These are phyloP conservation scores for Venturia pyrina DNA, from an alignment of 2,329 filamentous ascomycete species.

Conservation along the genomic window DNA sequence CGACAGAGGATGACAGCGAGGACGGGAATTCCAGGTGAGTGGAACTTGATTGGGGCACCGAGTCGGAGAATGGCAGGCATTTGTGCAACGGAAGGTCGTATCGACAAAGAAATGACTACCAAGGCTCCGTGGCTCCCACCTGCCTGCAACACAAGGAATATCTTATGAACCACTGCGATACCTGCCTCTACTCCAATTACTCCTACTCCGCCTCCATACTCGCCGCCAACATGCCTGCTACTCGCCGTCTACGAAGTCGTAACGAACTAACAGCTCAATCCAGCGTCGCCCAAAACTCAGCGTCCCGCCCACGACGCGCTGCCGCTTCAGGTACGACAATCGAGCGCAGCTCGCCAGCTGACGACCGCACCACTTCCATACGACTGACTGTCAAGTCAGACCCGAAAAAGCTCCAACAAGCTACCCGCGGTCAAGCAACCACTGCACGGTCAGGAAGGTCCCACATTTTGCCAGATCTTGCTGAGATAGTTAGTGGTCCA, in stretches of 20 bases:
- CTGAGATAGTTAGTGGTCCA: conserved; percentile 26
- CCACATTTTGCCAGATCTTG: conserved; percentile 13
- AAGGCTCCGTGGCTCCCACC: neutral
- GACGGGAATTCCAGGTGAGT: conserved; percentile 14
- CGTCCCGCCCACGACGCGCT: conserved; percentile 10
- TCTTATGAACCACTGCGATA: too few relatives aligned
- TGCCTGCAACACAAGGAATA: too few relatives aligned
- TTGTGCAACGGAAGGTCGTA: neutral
- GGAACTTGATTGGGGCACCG: neutral
- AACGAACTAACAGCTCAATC: conserved; percentile 15
- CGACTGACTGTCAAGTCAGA: conserved; percentile 12
- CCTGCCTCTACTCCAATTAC: too few relatives aligned
- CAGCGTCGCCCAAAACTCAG: conserved; percentile 5
- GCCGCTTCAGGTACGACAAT: conserved; percentile 23
- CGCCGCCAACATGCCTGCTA: conserved; percentile 14
- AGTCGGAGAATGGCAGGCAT: neutral
- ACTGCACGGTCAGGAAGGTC: conserved; percentile 20
- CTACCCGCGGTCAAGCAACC: conserved; percentile 28
- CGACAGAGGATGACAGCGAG: conserved; percentile 29
- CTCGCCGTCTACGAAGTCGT: conserved; percentile 29
- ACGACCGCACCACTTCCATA: conserved; percentile 25
- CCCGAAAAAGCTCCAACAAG: conserved; percentile 33
- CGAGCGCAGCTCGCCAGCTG: conserved; percentile 27
- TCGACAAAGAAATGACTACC: neutral
- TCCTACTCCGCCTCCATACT: too few relatives aligned